A percentile compares a stretch with the other conserved stretches of the same genome.
These are phyloP conservation scores for Termitomyces sp. DNA, from an alignment of 768 basidiomycete species.

Conservation along the genomic window DNA sequence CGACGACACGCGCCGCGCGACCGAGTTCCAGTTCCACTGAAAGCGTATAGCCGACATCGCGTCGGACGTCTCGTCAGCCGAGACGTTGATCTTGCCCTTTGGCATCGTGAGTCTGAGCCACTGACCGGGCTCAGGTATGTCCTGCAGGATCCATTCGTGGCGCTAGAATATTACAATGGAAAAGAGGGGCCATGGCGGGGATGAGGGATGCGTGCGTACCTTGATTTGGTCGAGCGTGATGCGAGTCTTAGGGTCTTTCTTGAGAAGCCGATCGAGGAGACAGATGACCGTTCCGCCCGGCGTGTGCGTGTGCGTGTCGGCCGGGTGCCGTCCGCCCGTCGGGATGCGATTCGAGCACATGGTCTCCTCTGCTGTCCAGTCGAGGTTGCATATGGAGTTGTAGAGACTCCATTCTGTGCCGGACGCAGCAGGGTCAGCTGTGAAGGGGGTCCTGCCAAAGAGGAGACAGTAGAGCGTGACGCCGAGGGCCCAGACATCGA, in stretches of 20 bases:
- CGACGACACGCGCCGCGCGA: constrained; percentile 41
- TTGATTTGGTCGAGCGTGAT: constrained; percentile 82
- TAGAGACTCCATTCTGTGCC: constrained; percentile 70
- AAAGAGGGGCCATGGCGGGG: no score
- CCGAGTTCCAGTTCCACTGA: constrained; percentile 51
- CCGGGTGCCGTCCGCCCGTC: constrained; percentile 57
- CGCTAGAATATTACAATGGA: no score
- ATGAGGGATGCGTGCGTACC: constrained; percentile 28
- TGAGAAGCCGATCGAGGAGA: constrained; percentile 69
- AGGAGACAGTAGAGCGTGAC: constrained; percentile 93
- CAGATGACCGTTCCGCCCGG: constrained; percentile 63
- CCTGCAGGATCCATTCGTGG: constrained; percentile 63
- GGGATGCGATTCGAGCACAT: constrained; percentile 71
- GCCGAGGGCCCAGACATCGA: constrained; percentile 97
- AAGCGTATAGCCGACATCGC: constrained; percentile 67
- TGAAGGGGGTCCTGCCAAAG: constrained; percentile 82
- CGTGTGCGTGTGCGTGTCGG: constrained; percentile 24
- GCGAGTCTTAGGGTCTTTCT: constrained; percentile 72
- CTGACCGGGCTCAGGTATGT: constrained; percentile 54
- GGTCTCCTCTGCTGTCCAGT: constrained; percentile 58
- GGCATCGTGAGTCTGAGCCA: constrained; percentile 58
- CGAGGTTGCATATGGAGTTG: constrained; percentile 68
- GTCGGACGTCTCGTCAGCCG: constrained; percentile 69
- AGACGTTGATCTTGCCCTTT: constrained; percentile 42
- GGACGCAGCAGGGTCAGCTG: constrained; percentile 21